phyloP scores from a whole-genome alignment of 108 stramenopile genomes.

The Skeletonema menzelii region DNA sequence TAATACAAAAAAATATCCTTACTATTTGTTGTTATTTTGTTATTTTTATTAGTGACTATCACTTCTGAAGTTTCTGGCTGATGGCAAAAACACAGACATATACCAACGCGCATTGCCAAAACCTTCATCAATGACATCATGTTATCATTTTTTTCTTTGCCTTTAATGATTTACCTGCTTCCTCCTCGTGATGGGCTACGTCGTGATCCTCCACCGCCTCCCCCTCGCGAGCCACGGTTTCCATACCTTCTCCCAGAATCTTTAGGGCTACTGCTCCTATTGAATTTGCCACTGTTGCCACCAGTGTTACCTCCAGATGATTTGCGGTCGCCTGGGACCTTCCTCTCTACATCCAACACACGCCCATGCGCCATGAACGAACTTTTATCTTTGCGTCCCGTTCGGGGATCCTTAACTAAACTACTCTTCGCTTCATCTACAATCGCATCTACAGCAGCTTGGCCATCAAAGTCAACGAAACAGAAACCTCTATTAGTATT shows the following conservation, averaged over 20 bases:
- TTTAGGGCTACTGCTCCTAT: constrained; percentile 32
- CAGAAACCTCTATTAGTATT: constrained; percentile 66
- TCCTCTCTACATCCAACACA: constrained; percentile 48
- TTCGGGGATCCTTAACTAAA: constrained; percentile 39
- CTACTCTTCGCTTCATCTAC: constrained; percentile 44
- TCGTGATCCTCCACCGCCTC: constrained; percentile 18
- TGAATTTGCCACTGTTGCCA: constrained; percentile 23
- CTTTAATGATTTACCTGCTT: not conserved
- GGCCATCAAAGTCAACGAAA: constrained; percentile 85
- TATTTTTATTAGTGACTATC: not conserved
- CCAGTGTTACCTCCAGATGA: constrained; percentile 4
- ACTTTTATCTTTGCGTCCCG: constrained; percentile 38
- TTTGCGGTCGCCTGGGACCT: constrained; percentile 11
- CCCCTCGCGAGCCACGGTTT: constrained; percentile 8
- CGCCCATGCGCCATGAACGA: constrained; percentile 44
- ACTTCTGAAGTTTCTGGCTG: not conserved
- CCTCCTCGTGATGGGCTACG: constrained; percentile 30
- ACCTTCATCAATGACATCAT: not conserved
- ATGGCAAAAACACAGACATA: not conserved
- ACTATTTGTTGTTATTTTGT: not conserved
- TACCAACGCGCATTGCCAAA: not conserved
- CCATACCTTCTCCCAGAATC: constrained; percentile 16
- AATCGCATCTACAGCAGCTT: constrained; percentile 67
- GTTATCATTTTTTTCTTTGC: not conserved
- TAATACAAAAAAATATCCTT: not conserved